Conservation (phyloP, 1,284 basidiomycete species). For the Sutorius eximius region DNA sequence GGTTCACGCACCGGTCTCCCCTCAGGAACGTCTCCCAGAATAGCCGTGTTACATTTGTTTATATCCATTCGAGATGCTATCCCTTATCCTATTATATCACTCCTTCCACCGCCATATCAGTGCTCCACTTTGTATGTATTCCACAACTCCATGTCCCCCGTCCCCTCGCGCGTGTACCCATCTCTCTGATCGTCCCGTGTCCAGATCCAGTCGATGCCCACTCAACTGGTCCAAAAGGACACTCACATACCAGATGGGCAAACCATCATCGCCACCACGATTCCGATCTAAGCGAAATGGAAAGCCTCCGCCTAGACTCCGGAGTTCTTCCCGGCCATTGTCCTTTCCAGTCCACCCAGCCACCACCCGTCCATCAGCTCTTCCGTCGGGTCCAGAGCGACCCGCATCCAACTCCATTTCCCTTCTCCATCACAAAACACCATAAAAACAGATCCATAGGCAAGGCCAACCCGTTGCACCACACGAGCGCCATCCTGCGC, state of each 20-base stretch:
- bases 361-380: not conserved
- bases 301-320: slow-evolving; percentile 14
- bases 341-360: not conserved
- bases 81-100: slow-evolving; percentile 15
- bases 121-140: not conserved
- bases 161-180: not conserved
- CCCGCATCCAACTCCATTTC: not conserved
- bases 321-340: slow-evolving; percentile 13
- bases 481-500: slow-evolving; percentile 1
- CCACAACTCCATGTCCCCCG: not conserved
- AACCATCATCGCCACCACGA: slow-evolving; percentile 27
- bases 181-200: slow-evolving; percentile 3
- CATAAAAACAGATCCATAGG: not conserved
- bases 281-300: slow-evolving; percentile 34
- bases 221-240: slow-evolving; percentile 2
- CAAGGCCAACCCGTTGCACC: not conserved
- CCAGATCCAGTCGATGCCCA: not conserved
- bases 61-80: slow-evolving; percentile 14
- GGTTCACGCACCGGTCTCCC: slow-evolving; percentile 7
- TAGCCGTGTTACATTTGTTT: slow-evolving; percentile 18
- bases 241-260: slow-evolving; percentile 14
- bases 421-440: not conserved
- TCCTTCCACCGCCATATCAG: slow-evolving; percentile 1
- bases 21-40: slow-evolving; percentile 24
- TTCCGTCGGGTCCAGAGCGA: not conserved